Percentiles rank a stretch among this genome's conserved stretches.
phyloP scores from a whole-genome alignment of 163 green algal species.

The Coccomyxa subellipsoidea region DNA sequence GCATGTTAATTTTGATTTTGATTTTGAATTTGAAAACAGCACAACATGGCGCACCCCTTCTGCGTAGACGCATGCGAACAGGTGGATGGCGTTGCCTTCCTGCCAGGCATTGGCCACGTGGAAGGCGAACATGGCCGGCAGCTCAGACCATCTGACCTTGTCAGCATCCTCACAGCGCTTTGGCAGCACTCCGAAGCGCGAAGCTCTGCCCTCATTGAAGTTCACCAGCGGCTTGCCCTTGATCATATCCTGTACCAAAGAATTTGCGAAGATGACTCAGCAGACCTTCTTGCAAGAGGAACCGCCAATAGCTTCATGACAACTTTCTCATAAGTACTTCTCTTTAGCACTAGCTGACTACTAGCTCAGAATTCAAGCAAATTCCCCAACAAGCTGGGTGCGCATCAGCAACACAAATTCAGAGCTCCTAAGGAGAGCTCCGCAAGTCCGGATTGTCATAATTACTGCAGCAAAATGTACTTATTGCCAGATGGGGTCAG shows the following conservation, averaged over 20 bases:
- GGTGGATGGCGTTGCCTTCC: slow-evolving; percentile 36
- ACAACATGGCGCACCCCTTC: too few species aligned
- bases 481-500: background rate
- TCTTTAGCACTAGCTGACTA: too few species aligned
- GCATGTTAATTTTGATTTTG: too few species aligned
- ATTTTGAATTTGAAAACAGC: too few species aligned
- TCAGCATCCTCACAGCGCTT: background rate
- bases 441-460: background rate
- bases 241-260: slow-evolving; percentile 41
- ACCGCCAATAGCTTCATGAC: too few species aligned
- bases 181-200: slow-evolving; percentile 56
- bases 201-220: slow-evolving; percentile 35
- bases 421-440: background rate
- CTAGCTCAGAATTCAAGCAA: too few species aligned
- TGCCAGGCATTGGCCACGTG: slow-evolving; percentile 59
- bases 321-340: too few species aligned
- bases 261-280: too few species aligned
- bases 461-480: background rate
- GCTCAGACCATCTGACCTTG: slow-evolving; percentile 47
- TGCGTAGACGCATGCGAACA: slow-evolving; percentile 44
- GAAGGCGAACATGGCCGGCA: slow-evolving; percentile 46
- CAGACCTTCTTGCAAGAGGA: too few species aligned
- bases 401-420: background rate
- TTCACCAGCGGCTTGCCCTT: slow-evolving; percentile 50
- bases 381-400: too few species aligned